Base-by-base conservation (phyloP, 208 protist genomes). In the Leishmania arabica region DNA sequence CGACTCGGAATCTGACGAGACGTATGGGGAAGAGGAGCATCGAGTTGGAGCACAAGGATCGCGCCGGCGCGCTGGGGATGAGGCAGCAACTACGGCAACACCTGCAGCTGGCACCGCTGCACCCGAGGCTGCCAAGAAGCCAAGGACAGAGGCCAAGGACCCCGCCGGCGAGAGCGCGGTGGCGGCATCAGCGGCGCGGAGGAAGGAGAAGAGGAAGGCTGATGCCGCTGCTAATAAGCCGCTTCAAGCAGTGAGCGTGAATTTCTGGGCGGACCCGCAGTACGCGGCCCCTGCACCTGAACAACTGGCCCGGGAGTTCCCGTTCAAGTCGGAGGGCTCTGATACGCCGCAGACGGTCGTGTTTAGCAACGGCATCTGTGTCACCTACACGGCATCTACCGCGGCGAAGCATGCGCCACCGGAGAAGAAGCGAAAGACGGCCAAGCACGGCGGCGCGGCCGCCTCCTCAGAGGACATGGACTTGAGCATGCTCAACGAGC, bases 401-500 rank as follows among this genome's bases (percentile, higher is more conserved):
- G 93, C 93, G 21, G 79, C 77, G 21, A 96, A 94, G 78, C 73
- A 85, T 47, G 84, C 84, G 4, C 1, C 78, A 40, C 78, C 73
- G 80, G 81, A 89, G 82, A 86, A 84, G 75, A 90, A 79, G 83
- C 77, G 79, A 24, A 82, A 77, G 42, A 42, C 68, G 24, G 34
- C 75, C 53, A 80, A 83, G 53, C 75, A 75, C 75, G 40, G 74
- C 54, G 42, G 80, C 42, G 62, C 68, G 47, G 65, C 81, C 5
- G 62, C 64, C 77, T 80, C 70, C 34, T 82, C 84, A 6, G 82
- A 86, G 62, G 94, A 97, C 73, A 75, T 78, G n/a, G 94, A 96
- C 66, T 93, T 97, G 80, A 81, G 88, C 54, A 91, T 86, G 54
- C 83, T 97, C 40, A 85, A 96, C 42, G 90, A 95, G 83, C 91